Evolutionary conservation across 2,329 filamentous ascomycete species (phyloP).

Genomic region (Aspergillus piperis): DNA sequence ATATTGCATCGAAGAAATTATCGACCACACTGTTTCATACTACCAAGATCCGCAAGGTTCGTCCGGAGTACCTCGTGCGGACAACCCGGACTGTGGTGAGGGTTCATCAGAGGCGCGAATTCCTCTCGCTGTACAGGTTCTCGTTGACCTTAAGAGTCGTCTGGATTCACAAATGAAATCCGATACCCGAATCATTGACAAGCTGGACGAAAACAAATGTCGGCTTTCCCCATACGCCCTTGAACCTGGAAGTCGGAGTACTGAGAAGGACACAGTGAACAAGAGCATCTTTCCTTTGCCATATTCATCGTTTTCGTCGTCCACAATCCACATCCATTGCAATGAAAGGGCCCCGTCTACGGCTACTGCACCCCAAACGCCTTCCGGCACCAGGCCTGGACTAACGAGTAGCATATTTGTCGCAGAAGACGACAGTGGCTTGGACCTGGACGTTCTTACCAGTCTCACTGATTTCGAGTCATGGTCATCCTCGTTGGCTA

Average conservation of each 20-base stretch:
- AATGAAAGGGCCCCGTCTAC: neutral
- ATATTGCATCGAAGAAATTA: neutral
- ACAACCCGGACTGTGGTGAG: neutral
- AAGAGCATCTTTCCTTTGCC: neutral
- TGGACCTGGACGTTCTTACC: neutral
- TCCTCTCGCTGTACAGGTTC: neutral
- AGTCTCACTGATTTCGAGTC: neutral
- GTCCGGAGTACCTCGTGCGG: neutral
- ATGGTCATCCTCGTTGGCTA: neutral
- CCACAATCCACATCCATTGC: neutral
- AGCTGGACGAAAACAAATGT: too few species aligned
- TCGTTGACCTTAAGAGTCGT: neutral
- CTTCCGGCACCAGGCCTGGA: neutral
- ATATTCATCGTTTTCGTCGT: neutral
- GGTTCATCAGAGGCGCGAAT: neutral
- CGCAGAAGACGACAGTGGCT: neutral
- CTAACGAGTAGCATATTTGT: neutral
- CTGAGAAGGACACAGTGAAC: neutral
- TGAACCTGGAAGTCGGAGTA: too few species aligned
- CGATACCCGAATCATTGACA: neutral
- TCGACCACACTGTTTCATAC: neutral
- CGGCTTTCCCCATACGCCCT: too few species aligned
- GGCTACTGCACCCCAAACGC: too few species aligned
- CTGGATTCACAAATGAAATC: neutral
- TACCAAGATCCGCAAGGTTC: neutral